Evolutionary conservation across 495 filamentous ascomycete species (phyloP), one percentile per base, ranked within the genome.

Genomic region (Oidiodendron maius): DNA sequence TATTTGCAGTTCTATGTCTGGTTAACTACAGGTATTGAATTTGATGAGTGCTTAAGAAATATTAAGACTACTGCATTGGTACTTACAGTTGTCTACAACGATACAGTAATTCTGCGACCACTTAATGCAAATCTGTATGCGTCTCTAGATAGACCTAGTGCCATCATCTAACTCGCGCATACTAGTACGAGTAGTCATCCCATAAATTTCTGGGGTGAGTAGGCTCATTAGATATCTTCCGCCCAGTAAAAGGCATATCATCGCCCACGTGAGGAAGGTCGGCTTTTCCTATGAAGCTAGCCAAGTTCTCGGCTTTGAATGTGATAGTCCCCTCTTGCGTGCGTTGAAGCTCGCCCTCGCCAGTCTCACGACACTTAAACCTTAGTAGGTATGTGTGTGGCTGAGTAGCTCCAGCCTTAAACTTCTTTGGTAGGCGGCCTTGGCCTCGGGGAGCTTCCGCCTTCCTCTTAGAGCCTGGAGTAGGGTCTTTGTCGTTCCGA

Each of bases 151-250:
- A 50, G 36, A 20, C 40, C 50, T 52, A 51, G 40, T 53, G 44
- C 60, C 60, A 61, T 28, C 55, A 50, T 13, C 11, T 23, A 23
- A 54, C 43, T 24, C 57, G 50, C 22, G 18, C 55, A 6, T 8
- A 23, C 40, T 61, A 54, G 37, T 44, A 52, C 24, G 58, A 60
- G 37, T 53, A 60, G 38, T 58, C 51, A 36, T 39, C 39, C 60
- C 56, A 61, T 18, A 53, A 42, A 3, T 44, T 52, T 18, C 35
- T 12, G 30, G 32, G 46, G 34, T 40, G 6, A 43, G 15, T 36
- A 25, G 52, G 52, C 20, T 35, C 23, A 46, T 51, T 55, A 26
- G 61, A 60, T 4, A 62, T 47, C 44, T 64, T 66, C 10, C 48
- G 50, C 10, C 42, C 63, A 45, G 40, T 49, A 47, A 64, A 62